phyloP scores from a whole-genome alignment of 1,284 basidiomycete species.

The Papiliotrema nemorosa region DNA sequence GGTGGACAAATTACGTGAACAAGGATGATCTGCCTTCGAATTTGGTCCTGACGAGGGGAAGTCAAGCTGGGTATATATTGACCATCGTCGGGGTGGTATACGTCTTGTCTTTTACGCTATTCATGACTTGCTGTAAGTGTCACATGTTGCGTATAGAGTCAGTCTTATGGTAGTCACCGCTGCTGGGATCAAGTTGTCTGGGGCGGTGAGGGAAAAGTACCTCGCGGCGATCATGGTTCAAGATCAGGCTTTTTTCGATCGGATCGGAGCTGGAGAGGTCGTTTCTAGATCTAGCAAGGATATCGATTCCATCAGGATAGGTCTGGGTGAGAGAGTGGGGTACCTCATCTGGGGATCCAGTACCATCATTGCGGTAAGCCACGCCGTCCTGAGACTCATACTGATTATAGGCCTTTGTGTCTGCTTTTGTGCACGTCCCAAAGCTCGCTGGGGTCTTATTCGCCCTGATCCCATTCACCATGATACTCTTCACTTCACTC shows the following conservation, averaged over 20 bases:
- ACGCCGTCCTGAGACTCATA: not conserved
- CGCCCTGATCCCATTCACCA: constrained; percentile 43
- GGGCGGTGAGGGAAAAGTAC: constrained; percentile 45
- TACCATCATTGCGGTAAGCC: constrained; percentile 34
- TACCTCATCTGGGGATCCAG: constrained; percentile 43
- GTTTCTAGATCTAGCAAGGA: constrained; percentile 48
- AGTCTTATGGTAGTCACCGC: constrained; percentile 28
- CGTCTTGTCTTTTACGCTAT: constrained; percentile 34
- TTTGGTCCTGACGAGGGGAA: constrained; percentile 10
- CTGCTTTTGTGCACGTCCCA: constrained; percentile 46
- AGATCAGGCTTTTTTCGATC: constrained; percentile 50
- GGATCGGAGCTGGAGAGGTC: constrained; percentile 50
- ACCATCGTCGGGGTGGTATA: constrained; percentile 40
- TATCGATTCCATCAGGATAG: constrained; percentile 44
- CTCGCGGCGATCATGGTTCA: constrained; percentile 48
- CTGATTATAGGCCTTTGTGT: constrained; percentile 32
- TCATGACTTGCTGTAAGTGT: constrained; percentile 34
- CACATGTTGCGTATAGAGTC: not conserved
- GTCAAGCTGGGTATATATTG: constrained; percentile 41
- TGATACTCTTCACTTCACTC: constrained; percentile 34
- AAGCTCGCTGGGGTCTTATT: constrained; percentile 50
- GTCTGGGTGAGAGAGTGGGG: constrained; percentile 49
- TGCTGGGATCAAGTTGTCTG: constrained; percentile 41
- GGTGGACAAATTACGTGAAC: constrained; percentile 32
- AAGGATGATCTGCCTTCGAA: constrained; percentile 15